A percentile compares a stretch with the other conserved stretches of the same genome.
phyloP scores from a whole-genome alignment of 495 filamentous ascomycete species.

The Jackrogersella multiformis region DNA sequence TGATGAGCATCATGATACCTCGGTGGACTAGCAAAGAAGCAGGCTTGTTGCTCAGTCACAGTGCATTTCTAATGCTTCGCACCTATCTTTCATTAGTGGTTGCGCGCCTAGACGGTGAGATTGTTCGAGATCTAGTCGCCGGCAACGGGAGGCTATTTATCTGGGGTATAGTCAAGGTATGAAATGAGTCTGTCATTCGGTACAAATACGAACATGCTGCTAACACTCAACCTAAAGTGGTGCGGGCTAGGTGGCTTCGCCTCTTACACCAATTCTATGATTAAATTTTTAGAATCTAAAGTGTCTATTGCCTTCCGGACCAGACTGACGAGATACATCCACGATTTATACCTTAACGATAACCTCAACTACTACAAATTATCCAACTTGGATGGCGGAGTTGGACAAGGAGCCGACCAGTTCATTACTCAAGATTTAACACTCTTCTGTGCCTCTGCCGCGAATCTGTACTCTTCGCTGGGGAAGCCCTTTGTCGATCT shows the following conservation, averaged over 20 bases:
- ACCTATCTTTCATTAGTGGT: slow-evolving; percentile 96
- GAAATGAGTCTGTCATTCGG: slow-evolving; percentile 12
- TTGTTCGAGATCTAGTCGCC: slow-evolving; percentile 93
- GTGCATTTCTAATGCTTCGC: slow-evolving; percentile 84
- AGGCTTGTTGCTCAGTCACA: slow-evolving; percentile 85
- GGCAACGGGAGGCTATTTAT: slow-evolving; percentile 90
- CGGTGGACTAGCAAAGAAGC: slow-evolving; percentile 95
- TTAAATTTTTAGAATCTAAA: slow-evolving; percentile 98
- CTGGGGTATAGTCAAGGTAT: slow-evolving; percentile 82
- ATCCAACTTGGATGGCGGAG: slow-evolving; percentile 89
- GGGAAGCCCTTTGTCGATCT: slow-evolving; percentile 97
- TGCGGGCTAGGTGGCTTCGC: slow-evolving; percentile 72
- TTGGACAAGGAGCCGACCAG: slow-evolving; percentile 92
- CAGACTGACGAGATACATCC: slow-evolving; percentile 93
- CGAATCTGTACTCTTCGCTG: slow-evolving; percentile 92
- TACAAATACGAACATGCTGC: background rate
- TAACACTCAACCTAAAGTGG: slow-evolving; percentile 51
- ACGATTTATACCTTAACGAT: slow-evolving; percentile 94
- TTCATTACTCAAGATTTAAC: slow-evolving; percentile 98
- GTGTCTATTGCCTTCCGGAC: slow-evolving; percentile 98
- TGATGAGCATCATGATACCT: slow-evolving; percentile 97
- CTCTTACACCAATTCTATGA: slow-evolving; percentile 94
- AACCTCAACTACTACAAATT: slow-evolving; percentile 97
- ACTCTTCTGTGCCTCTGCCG: slow-evolving; percentile 89
- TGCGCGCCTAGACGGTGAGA: slow-evolving; percentile 92